Evolutionary conservation across 2,329 filamentous ascomycete genomes (phyloP).

Genomic region (Blastomyces percursus): DNA sequence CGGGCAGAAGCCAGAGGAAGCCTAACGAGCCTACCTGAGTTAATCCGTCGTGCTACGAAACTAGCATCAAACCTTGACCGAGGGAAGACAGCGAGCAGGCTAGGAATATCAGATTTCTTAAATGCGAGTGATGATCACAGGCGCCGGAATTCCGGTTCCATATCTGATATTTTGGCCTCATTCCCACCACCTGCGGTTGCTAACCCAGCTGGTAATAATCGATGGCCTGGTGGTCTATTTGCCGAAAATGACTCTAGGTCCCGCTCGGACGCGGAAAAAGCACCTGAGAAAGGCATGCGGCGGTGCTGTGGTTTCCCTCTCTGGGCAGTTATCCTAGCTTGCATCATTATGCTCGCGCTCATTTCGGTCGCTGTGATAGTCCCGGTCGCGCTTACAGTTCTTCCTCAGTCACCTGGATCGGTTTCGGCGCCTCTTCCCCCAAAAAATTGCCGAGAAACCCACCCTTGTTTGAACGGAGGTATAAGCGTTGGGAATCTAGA

Average conservation of each 20-base stretch:
- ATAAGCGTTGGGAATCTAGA: constrained; percentile 57
- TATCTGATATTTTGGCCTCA: constrained; percentile 54
- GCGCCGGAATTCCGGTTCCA: constrained; percentile 40
- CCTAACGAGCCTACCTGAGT: constrained; percentile 79
- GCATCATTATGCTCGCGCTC: constrained; percentile 57
- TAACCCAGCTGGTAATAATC: constrained; percentile 31
- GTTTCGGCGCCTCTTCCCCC: constrained; percentile 26
- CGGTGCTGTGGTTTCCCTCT: constrained; percentile 75
- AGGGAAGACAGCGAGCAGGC: constrained; percentile 55
- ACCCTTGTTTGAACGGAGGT: constrained; percentile 69
- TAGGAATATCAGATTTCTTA: constrained; percentile 43
- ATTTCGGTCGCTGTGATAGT: constrained; percentile 73
- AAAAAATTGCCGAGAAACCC: constrained; percentile 25
- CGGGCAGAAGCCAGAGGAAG: constrained; percentile 77
- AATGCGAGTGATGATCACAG: constrained; percentile 24
- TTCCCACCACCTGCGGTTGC: constrained; percentile 50
- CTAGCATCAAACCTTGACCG: constrained; percentile 80
- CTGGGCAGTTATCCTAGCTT: constrained; percentile 61
- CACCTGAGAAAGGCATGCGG: constrained; percentile 33
- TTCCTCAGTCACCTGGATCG: constrained; percentile 37
- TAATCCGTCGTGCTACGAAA: constrained; percentile 79
- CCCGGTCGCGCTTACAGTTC: constrained; percentile 54
- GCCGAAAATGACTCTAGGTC: constrained; percentile 27
- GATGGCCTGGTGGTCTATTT: constrained; percentile 31
- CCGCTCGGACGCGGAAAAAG: constrained; percentile 9